These are phyloP conservation scores for Phytophthora litchii DNA, from an alignment of 352 stramenopile genomes.

Conservation along the genomic window DNA sequence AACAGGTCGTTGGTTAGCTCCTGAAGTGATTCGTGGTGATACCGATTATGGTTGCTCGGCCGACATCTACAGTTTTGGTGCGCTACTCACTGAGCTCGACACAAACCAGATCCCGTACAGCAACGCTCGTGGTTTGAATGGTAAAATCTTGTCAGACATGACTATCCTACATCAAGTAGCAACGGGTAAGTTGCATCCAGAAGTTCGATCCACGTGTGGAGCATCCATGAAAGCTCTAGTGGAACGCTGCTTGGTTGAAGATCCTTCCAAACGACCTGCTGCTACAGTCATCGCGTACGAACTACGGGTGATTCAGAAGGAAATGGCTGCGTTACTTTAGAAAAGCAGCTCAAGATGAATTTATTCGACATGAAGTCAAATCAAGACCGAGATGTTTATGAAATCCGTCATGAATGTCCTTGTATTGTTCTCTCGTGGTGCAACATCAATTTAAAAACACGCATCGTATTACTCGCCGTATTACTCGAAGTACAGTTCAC, in stretches of 20 bases:
- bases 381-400: background rate
- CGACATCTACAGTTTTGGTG: slow-evolving; percentile 65
- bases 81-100: slow-evolving; percentile 51
- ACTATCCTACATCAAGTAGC: slow-evolving; percentile 55
- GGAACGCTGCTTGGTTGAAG: slow-evolving; percentile 20
- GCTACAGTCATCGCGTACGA: slow-evolving; percentile 33
- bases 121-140: slow-evolving; percentile 34
- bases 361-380: slow-evolving; percentile 18
- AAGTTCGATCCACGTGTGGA: slow-evolving; percentile 20
- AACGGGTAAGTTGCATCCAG: slow-evolving; percentile 36
- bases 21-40: slow-evolving; percentile 54
- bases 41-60: slow-evolving; percentile 50
- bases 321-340: slow-evolving; percentile 30
- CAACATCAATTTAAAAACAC: background rate
- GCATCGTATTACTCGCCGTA: no score
- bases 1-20: slow-evolving; percentile 61
- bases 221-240: slow-evolving; percentile 17
- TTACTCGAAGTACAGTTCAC: no score
- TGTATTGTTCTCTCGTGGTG: no score
- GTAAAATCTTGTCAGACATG: slow-evolving; percentile 57
- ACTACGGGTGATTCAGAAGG: slow-evolving; percentile 29
- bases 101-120: slow-evolving; percentile 48
- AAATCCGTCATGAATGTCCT: background rate
- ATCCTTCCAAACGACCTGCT: slow-evolving; percentile 17
- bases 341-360: background rate